Evolutionary conservation across 371 early-diverging fungal genomes (phyloP), one percentile per base, ranked within the genome.

Genomic region (Mucor mucedo): DNA sequence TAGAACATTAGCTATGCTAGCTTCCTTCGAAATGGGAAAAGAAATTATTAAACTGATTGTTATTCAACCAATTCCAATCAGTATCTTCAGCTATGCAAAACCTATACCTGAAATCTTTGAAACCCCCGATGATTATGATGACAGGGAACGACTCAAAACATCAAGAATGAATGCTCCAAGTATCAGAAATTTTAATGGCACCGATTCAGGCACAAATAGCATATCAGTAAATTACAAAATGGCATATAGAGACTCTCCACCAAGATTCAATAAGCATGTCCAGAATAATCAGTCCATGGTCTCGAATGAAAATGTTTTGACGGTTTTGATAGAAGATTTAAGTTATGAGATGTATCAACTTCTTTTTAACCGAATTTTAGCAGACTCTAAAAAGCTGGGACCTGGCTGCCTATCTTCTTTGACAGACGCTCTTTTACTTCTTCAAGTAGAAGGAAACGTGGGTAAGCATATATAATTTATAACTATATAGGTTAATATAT

Each of bases 1-100:
- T 10, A 49, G 39, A 41, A 57, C 58, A 3, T 32, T 63, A 1
- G 57, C 58, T 5, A 63, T 58, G 58, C 52, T 63, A 13, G 64
- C 58, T 11, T 58, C 45, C 2, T 63, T 63, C 10, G 6, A 35
- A 44, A 9, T 21, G 29, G 64, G 64, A 9, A 32, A 52, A 38
- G 52, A 35, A 4, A 44, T 63, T 3, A 41, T 63, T 4, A 30
- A 30, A 14, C 7, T 30, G 10, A 7, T 50, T 30, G 7, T 50
- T 30, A 2, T 4, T 1, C 3, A 30, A 28, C 1, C 7, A 1
- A 28, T 30, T 50, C 30, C 50, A 30, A 50, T 50, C 11, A 32
- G 50, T 7, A 50, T 29, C 3, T 50, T 50, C 14, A 50, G 50
- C 21, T 50, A 29, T 30, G 30, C 16, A 4, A 8, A 7, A 13